Conservation (phyloP, 768 basidiomycete species). For the Stropharia rugosoannulata region DNA sequence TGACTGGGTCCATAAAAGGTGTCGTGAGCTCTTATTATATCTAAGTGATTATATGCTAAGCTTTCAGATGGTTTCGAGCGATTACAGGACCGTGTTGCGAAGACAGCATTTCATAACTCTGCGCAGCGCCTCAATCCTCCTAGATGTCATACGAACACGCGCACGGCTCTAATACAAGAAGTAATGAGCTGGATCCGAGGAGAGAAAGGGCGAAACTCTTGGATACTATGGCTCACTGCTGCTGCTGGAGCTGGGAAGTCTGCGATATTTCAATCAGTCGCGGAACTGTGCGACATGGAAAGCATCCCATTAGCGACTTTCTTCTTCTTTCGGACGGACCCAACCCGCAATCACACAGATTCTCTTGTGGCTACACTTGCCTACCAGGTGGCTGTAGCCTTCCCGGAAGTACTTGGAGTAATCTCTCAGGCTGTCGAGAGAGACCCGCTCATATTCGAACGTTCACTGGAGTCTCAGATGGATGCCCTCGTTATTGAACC, state of each 20-base stretch:
- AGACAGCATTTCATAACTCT: background rate
- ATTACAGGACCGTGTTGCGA: background rate
- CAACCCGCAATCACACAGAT: background rate
- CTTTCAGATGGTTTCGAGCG: background rate
- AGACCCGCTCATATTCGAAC: slow-evolving; percentile 5
- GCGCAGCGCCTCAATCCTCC: background rate
- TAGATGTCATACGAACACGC: background rate
- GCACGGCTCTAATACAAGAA: background rate
- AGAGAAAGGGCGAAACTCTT: background rate
- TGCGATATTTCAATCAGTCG: slow-evolving; percentile 11
- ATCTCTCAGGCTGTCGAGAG: background rate
- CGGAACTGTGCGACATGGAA: background rate
- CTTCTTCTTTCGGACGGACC: slow-evolving; percentile 7
- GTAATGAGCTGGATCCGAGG: background rate
- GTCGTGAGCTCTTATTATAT: too few relatives aligned
- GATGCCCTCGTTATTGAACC: background rate
- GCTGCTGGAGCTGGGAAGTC: slow-evolving; percentile 15
- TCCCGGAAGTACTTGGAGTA: background rate
- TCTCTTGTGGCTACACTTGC: slow-evolving; percentile 5
- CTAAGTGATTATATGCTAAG: too few relatives aligned
- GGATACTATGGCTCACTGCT: background rate
- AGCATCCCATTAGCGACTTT: slow-evolving; percentile 3
- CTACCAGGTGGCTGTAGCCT: background rate
- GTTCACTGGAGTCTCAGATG: background rate
- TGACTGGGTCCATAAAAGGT: too few relatives aligned